Evolutionary conservation across 257 asterid species (phyloP).

Genomic region (Gentiana macrophylla): DNA sequence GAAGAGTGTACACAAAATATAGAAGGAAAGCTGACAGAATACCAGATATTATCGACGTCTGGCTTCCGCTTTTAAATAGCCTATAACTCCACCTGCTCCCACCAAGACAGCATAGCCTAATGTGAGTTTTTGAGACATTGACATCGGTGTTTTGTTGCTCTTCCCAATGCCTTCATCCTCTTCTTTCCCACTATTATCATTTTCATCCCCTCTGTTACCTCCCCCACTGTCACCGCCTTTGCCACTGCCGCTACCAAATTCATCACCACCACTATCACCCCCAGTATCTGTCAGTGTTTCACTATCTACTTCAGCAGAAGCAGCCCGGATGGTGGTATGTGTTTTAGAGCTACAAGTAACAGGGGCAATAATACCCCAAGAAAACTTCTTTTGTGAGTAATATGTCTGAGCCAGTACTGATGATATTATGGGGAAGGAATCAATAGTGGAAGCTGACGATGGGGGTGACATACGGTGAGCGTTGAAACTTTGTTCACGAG

Average conservation of each 20-base stretch:
- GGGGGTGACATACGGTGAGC: conserved; percentile 22
- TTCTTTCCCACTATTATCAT: conserved; percentile 15
- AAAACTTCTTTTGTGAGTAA: conserved; percentile 14
- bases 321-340: conserved; percentile 54
- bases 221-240: conserved; percentile 4
- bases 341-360: conserved; percentile 44
- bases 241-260: conserved; percentile 5
- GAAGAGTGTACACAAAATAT: conserved; percentile 39
- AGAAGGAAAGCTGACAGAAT: conserved; percentile 51
- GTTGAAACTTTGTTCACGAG: conserved; percentile 17
- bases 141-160: conserved; percentile 39
- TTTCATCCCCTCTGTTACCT: conserved; percentile 29
- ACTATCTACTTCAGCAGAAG: conserved; percentile 47
- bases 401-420: conserved; percentile 10
- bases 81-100: conserved; percentile 81
- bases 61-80: conserved; percentile 82
- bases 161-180: conserved; percentile 23
- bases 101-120: conserved; percentile 69
- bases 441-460: conserved; percentile 9
- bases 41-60: conserved; percentile 60
- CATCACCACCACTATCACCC: conserved; percentile 18
- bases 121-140: conserved; percentile 88
- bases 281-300: conserved; percentile 62
- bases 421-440: conserved; percentile 18
- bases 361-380: conserved; percentile 25